Evolutionary conservation across 495 filamentous ascomycete genomes (phyloP).

Genomic region (Acidomyces sp.): DNA sequence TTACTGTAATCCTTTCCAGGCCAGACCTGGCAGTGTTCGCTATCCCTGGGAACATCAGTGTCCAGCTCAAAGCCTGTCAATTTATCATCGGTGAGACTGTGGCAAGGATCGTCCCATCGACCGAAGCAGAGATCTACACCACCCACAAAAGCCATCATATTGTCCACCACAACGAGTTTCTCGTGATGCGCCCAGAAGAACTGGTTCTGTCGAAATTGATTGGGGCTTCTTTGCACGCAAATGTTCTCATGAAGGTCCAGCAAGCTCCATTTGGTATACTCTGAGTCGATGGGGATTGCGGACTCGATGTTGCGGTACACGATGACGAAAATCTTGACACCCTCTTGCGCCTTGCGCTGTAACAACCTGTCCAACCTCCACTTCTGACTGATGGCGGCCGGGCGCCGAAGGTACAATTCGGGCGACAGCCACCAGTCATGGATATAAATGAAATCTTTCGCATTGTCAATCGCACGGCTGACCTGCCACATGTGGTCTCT

Average conservation of each 20-base stretch:
- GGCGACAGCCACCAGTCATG: conserved; percentile 99
- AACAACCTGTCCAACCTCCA: conserved; percentile 95
- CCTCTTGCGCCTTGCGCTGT: conserved; percentile 82
- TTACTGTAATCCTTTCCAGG: conserved; percentile 99
- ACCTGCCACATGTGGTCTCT: conserved; percentile 99
- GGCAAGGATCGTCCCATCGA: conserved; percentile 91
- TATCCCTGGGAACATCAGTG: conserved; percentile 62
- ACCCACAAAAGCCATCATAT: conserved; percentile 89
- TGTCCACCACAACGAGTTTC: conserved; percentile 90
- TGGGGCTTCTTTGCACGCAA: conserved; percentile 88
- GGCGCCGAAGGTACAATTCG: conserved; percentile 89
- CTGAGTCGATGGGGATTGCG: conserved; percentile 95
- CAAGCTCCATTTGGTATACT: conserved; percentile 95
- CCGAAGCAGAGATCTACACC: conserved; percentile 97
- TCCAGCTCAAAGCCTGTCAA: conserved; percentile 82
- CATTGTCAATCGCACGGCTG: conserved; percentile 91
- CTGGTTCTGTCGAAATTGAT: conserved; percentile 97
- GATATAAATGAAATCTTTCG: conserved; percentile 96
- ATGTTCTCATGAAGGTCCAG: conserved; percentile 93
- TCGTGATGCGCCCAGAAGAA: conserved; percentile 99
- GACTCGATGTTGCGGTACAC: conserved; percentile 98
- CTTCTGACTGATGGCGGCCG: conserved; percentile 94
- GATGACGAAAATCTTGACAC: conserved; percentile 96
- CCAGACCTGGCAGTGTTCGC: conserved; percentile 91
- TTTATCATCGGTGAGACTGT: conserved; percentile 82